Percentiles rank a stretch among this genome's conserved stretches.
Conservation (phyloP, 148 eudicot species). For the Tetragonia tetragonoides region DNA sequence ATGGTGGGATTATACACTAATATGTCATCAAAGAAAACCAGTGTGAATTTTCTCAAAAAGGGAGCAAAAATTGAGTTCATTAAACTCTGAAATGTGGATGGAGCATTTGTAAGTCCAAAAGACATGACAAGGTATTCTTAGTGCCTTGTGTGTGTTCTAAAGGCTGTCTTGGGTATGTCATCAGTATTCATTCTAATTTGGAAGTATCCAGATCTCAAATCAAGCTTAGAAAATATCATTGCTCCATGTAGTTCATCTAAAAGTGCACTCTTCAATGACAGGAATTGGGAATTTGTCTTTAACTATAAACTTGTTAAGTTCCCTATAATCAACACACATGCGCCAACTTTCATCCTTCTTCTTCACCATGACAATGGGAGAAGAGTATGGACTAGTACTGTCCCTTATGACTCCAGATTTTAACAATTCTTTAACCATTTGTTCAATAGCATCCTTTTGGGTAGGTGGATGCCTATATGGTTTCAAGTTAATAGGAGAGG, state of each 20-base stretch:
- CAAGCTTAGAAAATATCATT: neutral
- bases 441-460: neutral
- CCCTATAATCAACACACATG: neutral
- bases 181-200: neutral
- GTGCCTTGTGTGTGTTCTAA: neutral
- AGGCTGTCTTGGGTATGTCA: neutral
- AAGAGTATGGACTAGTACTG: neutral
- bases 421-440: neutral
- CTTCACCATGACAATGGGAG: neutral
- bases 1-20: neutral
- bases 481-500: neutral
- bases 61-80: neutral
- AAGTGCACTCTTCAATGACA: neutral
- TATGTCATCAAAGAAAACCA: constrained; percentile 9
- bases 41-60: neutral
- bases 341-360: constrained; percentile 7
- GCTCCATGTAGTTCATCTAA: neutral
- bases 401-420: neutral
- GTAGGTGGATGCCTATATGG: neutral
- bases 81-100: neutral
- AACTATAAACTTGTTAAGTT: neutral
- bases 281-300: neutral
- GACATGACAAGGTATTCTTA: constrained; percentile 10
- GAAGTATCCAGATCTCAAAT: neutral
- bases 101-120: neutral